phyloP scores from a whole-genome alignment of 2,329 filamentous ascomycete genomes.

The Monosporascus sp. region DNA sequence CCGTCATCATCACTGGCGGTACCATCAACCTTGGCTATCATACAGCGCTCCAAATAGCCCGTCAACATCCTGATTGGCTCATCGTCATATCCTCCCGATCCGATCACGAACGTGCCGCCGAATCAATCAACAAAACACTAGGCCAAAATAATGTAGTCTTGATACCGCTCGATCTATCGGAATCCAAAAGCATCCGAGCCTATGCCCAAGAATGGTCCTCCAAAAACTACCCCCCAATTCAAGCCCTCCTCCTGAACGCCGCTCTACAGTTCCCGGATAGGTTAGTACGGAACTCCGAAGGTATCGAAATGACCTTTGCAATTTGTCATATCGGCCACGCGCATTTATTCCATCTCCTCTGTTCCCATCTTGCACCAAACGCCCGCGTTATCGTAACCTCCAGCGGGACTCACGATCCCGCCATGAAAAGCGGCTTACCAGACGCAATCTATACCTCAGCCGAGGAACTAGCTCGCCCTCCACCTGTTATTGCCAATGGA shows the following conservation, averaged over 20 bases:
- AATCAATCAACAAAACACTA: constrained; percentile 36
- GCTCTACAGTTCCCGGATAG: constrained; percentile 37
- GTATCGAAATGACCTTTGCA: constrained; percentile 44
- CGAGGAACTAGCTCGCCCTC: constrained; percentile 40
- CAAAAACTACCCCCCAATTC: constrained; percentile 34
- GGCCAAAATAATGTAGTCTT: constrained; percentile 36
- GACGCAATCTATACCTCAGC: constrained; percentile 38
- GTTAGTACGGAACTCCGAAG: constrained; percentile 32
- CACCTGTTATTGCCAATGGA: constrained; percentile 17
- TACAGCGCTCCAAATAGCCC: constrained; percentile 34
- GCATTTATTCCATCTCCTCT: constrained; percentile 43
- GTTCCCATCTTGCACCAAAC: constrained; percentile 30
- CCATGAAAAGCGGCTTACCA: constrained; percentile 35
- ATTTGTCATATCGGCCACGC: constrained; percentile 47
- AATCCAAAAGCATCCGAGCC: constrained; percentile 31
- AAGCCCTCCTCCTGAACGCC: constrained; percentile 43
- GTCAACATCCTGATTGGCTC: constrained; percentile 32
- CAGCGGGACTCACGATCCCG: constrained; percentile 44
- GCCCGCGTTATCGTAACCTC: constrained; percentile 40
- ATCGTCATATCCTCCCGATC: constrained; percentile 40
- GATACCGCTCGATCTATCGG: constrained; percentile 39
- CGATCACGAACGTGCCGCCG: constrained; percentile 35
- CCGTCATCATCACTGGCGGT: constrained; percentile 41
- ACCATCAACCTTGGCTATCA: constrained; percentile 40
- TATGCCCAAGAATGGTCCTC: constrained; percentile 34